phyloP scores from a whole-genome alignment of 768 basidiomycete genomes.

The Russula lepida region DNA sequence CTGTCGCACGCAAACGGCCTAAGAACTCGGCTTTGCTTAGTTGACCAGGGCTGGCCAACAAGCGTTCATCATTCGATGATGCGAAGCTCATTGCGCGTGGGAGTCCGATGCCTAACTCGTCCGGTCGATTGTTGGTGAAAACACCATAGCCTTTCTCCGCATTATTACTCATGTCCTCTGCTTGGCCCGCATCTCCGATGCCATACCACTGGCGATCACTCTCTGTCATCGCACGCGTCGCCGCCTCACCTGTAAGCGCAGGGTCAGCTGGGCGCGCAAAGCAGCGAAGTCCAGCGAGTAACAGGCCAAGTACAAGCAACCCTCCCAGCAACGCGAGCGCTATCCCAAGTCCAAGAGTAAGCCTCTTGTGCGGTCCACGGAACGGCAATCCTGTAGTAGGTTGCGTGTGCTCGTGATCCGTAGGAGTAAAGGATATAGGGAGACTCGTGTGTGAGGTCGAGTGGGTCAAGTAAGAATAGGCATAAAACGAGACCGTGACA shows the following conservation, averaged over 20 bases:
- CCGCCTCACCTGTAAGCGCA: conserved; percentile 53
- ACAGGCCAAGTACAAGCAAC: conserved; percentile 42
- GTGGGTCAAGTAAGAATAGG: conserved; percentile 56
- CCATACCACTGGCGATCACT: conserved; percentile 67
- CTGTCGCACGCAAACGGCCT: conserved; percentile 51
- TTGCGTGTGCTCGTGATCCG: conserved; percentile 33
- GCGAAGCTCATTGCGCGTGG: conserved; percentile 33
- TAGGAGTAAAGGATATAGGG: conserved; percentile 38
- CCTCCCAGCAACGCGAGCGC: conserved; percentile 57
- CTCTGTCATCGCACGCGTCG: conserved; percentile 47
- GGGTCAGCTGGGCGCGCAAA: conserved; percentile 53
- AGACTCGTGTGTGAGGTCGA: conserved; percentile 63
- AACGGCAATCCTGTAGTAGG: conserved; percentile 31
- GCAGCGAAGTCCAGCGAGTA: conserved; percentile 48
- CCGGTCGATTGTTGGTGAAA: conserved; percentile 28
- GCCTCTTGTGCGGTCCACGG: conserved; percentile 36
- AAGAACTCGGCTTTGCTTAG: conserved; percentile 69
- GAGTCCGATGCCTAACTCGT: conserved; percentile 38
- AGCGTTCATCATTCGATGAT: conserved; percentile 13
- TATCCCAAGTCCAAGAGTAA: conserved; percentile 52
- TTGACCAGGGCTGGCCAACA: conserved; percentile 40
- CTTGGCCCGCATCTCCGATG: conserved; percentile 30
- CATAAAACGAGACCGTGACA: conserved; percentile 52
- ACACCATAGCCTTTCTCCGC: conserved; percentile 29
- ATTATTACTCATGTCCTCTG: conserved; percentile 1